These are phyloP conservation scores for Prunus salicina DNA, from an alignment of 306 rosid genomes.

Conservation along the genomic window DNA sequence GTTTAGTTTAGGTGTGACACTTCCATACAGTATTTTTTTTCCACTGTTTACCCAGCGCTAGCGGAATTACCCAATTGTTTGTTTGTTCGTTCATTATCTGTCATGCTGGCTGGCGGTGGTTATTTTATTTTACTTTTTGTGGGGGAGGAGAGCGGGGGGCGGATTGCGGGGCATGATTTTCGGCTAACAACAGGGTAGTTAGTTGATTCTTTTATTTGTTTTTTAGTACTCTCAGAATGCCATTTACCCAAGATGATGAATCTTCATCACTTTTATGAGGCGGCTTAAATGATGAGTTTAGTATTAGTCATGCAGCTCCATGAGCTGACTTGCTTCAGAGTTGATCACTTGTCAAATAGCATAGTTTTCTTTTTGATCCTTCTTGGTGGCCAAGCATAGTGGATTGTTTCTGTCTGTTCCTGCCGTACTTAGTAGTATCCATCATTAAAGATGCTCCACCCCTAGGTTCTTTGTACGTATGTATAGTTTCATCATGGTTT, in stretches of 20 bases:
- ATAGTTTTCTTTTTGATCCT: neutral
- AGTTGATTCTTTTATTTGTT: too few species aligned
- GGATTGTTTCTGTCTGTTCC: neutral
- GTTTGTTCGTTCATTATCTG: too few species aligned
- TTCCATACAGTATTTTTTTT: neutral
- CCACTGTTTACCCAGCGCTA: neutral
- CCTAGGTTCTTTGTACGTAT: neutral
- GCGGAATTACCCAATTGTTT: too few species aligned
- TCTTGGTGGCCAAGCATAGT: neutral
- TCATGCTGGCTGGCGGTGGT: too few species aligned
- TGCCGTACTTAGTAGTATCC: neutral
- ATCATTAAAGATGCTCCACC: neutral
- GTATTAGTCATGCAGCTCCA: neutral
- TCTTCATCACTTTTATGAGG: neutral
- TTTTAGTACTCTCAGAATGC: too few species aligned
- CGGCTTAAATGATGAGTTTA: neutral
- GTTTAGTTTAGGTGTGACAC: neutral
- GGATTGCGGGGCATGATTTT: too few species aligned
- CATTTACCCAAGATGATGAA: neutral
- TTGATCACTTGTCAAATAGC: neutral
- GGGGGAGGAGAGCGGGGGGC: too few species aligned
- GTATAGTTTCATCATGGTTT: neutral
- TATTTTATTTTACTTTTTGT: too few species aligned
- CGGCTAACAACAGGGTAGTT: too few species aligned
- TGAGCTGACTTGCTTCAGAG: neutral